phyloP scores from a whole-genome alignment of 306 rosid genomes.

The Castanea crenata region DNA sequence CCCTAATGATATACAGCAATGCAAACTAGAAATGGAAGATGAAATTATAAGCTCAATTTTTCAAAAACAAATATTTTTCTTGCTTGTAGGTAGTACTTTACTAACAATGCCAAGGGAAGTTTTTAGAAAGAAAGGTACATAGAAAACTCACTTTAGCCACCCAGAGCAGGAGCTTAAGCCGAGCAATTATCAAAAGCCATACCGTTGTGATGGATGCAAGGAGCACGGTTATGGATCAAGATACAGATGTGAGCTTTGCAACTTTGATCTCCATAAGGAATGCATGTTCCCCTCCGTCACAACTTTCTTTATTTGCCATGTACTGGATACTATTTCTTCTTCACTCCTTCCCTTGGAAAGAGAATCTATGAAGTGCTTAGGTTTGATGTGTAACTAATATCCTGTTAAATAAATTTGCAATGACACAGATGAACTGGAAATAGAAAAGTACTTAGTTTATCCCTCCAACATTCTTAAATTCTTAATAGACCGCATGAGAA shows the following conservation, averaged over 20 bases:
- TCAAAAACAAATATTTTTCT: background rate
- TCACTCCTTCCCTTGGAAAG: too few species aligned
- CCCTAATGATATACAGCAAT: background rate
- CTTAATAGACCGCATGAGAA: too few species aligned
- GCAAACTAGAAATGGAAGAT: background rate
- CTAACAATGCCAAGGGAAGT: background rate
- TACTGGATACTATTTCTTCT: too few species aligned
- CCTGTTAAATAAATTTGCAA: too few species aligned
- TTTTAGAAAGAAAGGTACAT: background rate
- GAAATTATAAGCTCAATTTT: background rate
- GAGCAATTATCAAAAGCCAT: background rate
- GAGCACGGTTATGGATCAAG: conserved; percentile 16
- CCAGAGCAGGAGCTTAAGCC: conserved; percentile 1
- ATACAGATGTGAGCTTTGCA: conserved; percentile 12
- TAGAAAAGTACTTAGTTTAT: too few species aligned
- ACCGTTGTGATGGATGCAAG: conserved; percentile 10
- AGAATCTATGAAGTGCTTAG: too few species aligned
- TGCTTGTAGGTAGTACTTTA: background rate
- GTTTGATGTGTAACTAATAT: too few species aligned
- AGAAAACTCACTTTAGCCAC: background rate
- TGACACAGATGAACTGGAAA: too few species aligned
- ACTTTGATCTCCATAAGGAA: conserved; percentile 16
- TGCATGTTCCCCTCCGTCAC: background rate
- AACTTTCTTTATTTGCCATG: background rate
- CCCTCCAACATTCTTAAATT: too few species aligned